Percentiles rank a stretch among this genome's conserved stretches.
These are phyloP conservation scores for Aaosphaeria arxii DNA, from an alignment of 2,329 filamentous ascomycete species.

Conservation along the genomic window DNA sequence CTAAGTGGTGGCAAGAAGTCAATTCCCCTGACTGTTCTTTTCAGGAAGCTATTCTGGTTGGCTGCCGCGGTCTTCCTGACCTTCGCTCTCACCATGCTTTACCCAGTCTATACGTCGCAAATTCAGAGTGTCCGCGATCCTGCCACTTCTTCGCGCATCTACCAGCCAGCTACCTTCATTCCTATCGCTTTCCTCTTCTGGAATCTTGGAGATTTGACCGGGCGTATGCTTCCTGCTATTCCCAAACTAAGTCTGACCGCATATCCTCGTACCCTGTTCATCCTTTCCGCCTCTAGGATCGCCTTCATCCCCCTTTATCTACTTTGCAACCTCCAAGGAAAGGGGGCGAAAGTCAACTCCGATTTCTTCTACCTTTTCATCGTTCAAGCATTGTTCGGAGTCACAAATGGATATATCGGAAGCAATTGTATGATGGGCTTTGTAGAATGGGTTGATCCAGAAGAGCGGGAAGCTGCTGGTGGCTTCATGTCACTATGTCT, in stretches of 20 bases:
- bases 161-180: constrained; percentile 77
- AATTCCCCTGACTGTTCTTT: constrained; percentile 63
- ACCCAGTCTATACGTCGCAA: constrained; percentile 78
- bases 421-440: constrained; percentile 91
- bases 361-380: constrained; percentile 85
- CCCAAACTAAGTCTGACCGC: constrained; percentile 56
- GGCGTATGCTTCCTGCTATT: constrained; percentile 66
- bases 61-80: constrained; percentile 74
- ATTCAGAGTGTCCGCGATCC: constrained; percentile 43
- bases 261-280: constrained; percentile 65
- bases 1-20: constrained; percentile 36
- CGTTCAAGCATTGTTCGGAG: constrained; percentile 79
- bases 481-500: constrained; percentile 92
- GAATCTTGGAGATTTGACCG: constrained; percentile 84
- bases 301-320: constrained; percentile 81
- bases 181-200: constrained; percentile 88
- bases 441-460: constrained; percentile 73
- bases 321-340: constrained; percentile 81
- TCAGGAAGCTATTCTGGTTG: constrained; percentile 76
- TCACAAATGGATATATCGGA: constrained; percentile 83
- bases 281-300: constrained; percentile 62
- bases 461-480: constrained; percentile 83
- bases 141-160: constrained; percentile 52
- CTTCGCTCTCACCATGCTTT: constrained; percentile 88
- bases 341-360: constrained; percentile 65